A percentile compares a stretch with the other conserved stretches of the same genome.
phyloP scores from a whole-genome alignment of 176 grass and related monocot species.

The Aegilops bicornis region DNA sequence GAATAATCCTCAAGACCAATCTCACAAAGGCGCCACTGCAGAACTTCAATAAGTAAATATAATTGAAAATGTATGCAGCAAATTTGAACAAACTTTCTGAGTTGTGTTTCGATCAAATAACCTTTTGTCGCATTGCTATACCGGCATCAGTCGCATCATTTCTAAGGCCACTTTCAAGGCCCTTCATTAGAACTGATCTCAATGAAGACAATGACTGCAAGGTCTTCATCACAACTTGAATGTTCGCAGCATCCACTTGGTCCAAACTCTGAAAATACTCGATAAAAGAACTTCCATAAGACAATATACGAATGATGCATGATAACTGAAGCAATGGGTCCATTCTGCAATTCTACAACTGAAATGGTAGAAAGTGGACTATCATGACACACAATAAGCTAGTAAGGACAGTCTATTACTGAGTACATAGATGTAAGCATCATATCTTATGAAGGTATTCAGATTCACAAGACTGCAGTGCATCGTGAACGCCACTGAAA shows the following conservation, averaged over 20 bases:
- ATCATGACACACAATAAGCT: not conserved
- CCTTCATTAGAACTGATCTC: slow-evolving; percentile 71
- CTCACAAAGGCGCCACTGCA: slow-evolving; percentile 94
- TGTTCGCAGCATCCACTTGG: slow-evolving; percentile 41
- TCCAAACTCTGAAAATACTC: slow-evolving; percentile 65
- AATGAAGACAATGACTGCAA: slow-evolving; percentile 63
- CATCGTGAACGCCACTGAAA: not conserved
- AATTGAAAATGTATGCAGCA: slow-evolving; percentile 17
- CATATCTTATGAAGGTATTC: slow-evolving; percentile 5
- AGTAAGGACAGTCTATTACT: not conserved
- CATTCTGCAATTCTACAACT: slow-evolving; percentile 16
- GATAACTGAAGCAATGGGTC: not conserved
- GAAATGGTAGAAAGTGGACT: slow-evolving; percentile 9
- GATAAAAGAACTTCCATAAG: slow-evolving; percentile 34
- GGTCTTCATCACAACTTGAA: slow-evolving; percentile 70
- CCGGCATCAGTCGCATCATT: slow-evolving; percentile 92
- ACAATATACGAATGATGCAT: slow-evolving; percentile 8
- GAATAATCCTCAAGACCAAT: slow-evolving; percentile 97
- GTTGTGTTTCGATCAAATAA: slow-evolving; percentile 33
- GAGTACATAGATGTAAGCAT: not conserved
- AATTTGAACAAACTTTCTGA: slow-evolving; percentile 21
- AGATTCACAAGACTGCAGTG: slow-evolving; percentile 6
- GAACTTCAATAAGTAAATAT: slow-evolving; percentile 40
- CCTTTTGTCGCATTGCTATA: slow-evolving; percentile 97
- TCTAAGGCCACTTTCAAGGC: slow-evolving; percentile 93